Base-by-base conservation (phyloP, 129 eudicot genomes). In the Logfia minima region DNA sequence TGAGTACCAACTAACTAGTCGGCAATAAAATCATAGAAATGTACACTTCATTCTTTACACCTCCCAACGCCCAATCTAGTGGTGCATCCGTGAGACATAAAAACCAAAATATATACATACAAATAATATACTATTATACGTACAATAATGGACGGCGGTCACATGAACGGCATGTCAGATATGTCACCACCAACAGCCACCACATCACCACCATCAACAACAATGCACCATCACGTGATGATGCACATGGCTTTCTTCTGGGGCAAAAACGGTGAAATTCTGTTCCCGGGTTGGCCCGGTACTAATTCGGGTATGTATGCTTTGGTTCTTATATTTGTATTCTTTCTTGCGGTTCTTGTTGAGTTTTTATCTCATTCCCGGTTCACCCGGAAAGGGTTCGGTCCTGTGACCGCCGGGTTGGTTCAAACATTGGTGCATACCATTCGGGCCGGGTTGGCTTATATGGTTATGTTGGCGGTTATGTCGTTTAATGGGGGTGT, bases 221-320 rank as follows among this genome's bases (percentile, higher is more conserved):
- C 69, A 63, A 71, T 60, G 77, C 80, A 75, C 79, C 77, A 74
- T 70, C 89, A 77, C 52, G 48, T 78, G 83, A 92, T 92, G 94
- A 90, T 88, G 98, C 98, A 90, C 86, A 90, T 88, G 98, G 69
- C 92, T 13, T 93, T 93, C 64, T 93, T 82, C 88, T 93, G 98
- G 98, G 97, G 93, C 32, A 83, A 82, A 51, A 70, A 87, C 72
- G 79, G 91, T 4, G 84, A 77, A 60, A 87, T 90, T 26, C 76
- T 92, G 11, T 92, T 92, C 75, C 34, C 89, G 66, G 89, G 92
- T 77, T 92, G 92, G 91, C 96, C 96, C 24, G 97, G 97, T 64
- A 64, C 81, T 8, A 70, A 45, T 76, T 71, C 85, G 9, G 90
- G 87, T 68, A 88, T 83, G 92, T 92, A 92, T 79, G 75, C 77